These are phyloP conservation scores for Solanum sejunctum DNA, from an alignment of 257 asterid species.

Conservation along the genomic window DNA sequence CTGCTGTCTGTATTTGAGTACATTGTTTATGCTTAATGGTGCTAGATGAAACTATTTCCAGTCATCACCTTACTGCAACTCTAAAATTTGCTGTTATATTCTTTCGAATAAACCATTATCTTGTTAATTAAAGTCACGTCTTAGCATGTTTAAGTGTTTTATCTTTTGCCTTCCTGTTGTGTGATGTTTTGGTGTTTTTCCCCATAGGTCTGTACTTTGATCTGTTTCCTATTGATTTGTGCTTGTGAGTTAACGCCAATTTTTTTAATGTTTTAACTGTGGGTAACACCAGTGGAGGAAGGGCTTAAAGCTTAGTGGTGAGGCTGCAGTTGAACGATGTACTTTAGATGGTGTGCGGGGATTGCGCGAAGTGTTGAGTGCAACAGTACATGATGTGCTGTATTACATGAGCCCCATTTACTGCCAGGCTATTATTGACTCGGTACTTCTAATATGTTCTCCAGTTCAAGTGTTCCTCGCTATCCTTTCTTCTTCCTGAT, in stretches of 20 bases:
- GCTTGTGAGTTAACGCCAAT: neutral
- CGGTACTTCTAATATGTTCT: conserved; percentile 35
- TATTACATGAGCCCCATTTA: conserved; percentile 98
- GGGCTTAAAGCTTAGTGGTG: conserved; percentile 85
- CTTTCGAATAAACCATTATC: neutral
- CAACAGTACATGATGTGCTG: conserved; percentile 93
- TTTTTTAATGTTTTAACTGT: neutral
- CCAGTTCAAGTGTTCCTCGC: neutral
- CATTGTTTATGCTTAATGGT: neutral
- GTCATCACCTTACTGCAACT: neutral
- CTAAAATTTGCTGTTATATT: neutral
- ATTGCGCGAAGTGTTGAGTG: conserved; percentile 84
- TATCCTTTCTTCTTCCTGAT: neutral
- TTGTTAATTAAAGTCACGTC: neutral
- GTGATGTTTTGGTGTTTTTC: neutral
- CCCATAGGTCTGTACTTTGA: neutral
- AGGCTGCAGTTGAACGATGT: conserved; percentile 77
- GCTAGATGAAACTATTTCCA: neutral
- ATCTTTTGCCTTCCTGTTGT: neutral
- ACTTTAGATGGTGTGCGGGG: conserved; percentile 96
- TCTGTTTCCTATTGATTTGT: neutral
- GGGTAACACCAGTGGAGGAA: conserved; percentile 77
- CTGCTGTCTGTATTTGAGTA: neutral
- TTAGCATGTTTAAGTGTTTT: neutral
- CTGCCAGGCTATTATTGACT: conserved; percentile 90